These are phyloP conservation scores for Nakataea oryzae DNA, from an alignment of 2,329 filamentous ascomycete genomes.

Conservation along the genomic window DNA sequence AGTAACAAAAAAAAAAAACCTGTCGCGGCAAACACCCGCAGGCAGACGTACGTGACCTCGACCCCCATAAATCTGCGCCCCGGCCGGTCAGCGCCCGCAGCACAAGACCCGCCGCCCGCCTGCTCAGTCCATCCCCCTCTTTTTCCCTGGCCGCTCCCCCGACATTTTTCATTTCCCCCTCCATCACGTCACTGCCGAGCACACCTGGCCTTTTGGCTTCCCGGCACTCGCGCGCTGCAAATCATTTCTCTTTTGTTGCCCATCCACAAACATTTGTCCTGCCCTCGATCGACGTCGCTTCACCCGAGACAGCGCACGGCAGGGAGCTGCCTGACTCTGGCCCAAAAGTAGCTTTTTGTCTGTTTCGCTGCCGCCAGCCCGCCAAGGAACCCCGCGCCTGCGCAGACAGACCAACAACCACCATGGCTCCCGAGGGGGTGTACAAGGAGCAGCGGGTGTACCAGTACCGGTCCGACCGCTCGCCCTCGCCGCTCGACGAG, in stretches of 20 bases:
- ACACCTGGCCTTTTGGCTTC: neutral
- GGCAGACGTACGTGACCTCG: neutral
- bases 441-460: conserved; percentile 1
- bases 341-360: neutral
- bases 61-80: neutral
- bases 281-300: neutral
- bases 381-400: neutral
- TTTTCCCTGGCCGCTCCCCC: neutral
- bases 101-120: neutral
- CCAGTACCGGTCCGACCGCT: neutral
- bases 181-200: conserved; percentile 2
- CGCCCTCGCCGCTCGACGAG: conserved; percentile 1
- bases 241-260: neutral
- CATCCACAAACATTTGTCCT: neutral
- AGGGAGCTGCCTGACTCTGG: neutral
- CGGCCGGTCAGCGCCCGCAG: neutral
- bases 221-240: neutral
- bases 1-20: neutral
- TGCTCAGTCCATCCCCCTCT: neutral
- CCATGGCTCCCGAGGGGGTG: conserved; percentile 3
- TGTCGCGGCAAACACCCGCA: neutral
- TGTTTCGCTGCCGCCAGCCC: neutral
- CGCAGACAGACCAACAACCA: neutral
- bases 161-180: neutral
- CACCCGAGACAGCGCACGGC: neutral